Percentiles rank a stretch among this genome's conserved stretches.
These are phyloP conservation scores for Globisporangium rhizosaccharum DNA, from an alignment of 352 stramenopile species.

Conservation along the genomic window DNA sequence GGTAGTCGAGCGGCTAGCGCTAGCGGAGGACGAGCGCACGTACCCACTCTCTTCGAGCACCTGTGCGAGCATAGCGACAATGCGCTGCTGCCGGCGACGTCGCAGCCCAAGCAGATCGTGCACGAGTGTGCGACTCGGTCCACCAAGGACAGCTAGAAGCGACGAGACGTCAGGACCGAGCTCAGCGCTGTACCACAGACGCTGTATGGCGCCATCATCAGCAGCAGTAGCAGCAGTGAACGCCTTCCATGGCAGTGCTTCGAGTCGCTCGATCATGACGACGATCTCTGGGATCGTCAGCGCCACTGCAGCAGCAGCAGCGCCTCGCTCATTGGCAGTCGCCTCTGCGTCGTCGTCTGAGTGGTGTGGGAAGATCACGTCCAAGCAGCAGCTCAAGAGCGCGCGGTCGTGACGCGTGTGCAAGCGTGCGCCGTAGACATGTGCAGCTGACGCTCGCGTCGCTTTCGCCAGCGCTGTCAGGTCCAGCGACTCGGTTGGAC, in stretches of 20 bases:
- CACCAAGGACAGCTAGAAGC: not conserved
- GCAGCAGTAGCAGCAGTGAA: not conserved
- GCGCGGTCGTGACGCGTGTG: slow-evolving; percentile 12
- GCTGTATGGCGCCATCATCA: not conserved
- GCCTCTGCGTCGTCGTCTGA: not conserved
- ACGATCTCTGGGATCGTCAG: slow-evolving; percentile 20
- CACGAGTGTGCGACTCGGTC: too few relatives aligned
- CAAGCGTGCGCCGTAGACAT: slow-evolving; percentile 26
- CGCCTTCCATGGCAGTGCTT: slow-evolving; percentile 15
- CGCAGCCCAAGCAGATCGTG: not conserved
- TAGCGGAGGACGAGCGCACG: not conserved
- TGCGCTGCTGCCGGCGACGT: not conserved
- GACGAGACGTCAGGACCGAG: not conserved
- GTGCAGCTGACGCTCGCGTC: slow-evolving; percentile 18
- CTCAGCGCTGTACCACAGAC: slow-evolving; percentile 2
- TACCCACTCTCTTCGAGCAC: slow-evolving; percentile 6
- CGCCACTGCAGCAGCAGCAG: slow-evolving; percentile 4
- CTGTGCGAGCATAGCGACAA: not conserved
- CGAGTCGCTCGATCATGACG: slow-evolving; percentile 11
- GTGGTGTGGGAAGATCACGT: slow-evolving; percentile 9
- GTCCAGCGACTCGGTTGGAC: not conserved
- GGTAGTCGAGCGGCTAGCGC: too few relatives aligned
- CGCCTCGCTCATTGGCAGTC: too few relatives aligned
- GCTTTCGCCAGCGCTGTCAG: not conserved
- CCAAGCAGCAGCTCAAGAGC: slow-evolving; percentile 24